A percentile compares a stretch with the other conserved stretches of the same genome.
Conservation (phyloP, 495 filamentous ascomycete species). For the Cercophora newfieldiana region DNA sequence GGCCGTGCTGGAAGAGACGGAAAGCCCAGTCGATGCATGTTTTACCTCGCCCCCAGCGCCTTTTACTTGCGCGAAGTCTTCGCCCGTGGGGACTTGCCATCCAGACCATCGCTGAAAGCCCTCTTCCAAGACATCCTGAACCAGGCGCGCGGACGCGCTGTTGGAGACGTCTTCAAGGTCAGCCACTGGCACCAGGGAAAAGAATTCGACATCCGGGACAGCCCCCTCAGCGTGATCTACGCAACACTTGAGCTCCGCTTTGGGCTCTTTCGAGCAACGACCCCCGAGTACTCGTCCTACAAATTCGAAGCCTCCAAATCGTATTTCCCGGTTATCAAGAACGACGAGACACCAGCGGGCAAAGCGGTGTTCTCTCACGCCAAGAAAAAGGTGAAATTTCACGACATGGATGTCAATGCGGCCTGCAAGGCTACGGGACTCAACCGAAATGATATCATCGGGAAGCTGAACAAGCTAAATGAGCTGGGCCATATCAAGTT, state of each 20-base stretch:
- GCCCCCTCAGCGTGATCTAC: conserved; percentile 47
- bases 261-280: conserved; percentile 53
- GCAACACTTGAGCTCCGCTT: conserved; percentile 58
- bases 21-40: conserved; percentile 50
- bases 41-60: conserved; percentile 54
- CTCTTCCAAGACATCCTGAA: conserved; percentile 52
- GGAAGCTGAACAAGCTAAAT: conserved; percentile 52
- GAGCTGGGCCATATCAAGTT: conserved; percentile 47
- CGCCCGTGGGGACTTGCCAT: conserved; percentile 56
- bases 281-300: conserved; percentile 55
- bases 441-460: conserved; percentile 43
- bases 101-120: conserved; percentile 41
- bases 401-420: conserved; percentile 48
- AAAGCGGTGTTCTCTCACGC: conserved; percentile 40
- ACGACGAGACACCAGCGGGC: conserved; percentile 35
- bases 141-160: conserved; percentile 22
- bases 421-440: conserved; percentile 24
- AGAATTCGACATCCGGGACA: conserved; percentile 46
- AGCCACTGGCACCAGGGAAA: conserved; percentile 41
- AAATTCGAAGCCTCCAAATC: conserved; percentile 39
- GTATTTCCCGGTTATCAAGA: conserved; percentile 26
- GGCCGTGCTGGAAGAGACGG: conserved; percentile 60
- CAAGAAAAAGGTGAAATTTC: conserved; percentile 28
- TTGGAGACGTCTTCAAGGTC: conserved; percentile 47
- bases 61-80: conserved; percentile 56